A percentile compares a stretch with the other conserved stretches of the same genome.
phyloP scores from a whole-genome alignment of 1,284 basidiomycete genomes.

The Moesziomyces aphidis region DNA sequence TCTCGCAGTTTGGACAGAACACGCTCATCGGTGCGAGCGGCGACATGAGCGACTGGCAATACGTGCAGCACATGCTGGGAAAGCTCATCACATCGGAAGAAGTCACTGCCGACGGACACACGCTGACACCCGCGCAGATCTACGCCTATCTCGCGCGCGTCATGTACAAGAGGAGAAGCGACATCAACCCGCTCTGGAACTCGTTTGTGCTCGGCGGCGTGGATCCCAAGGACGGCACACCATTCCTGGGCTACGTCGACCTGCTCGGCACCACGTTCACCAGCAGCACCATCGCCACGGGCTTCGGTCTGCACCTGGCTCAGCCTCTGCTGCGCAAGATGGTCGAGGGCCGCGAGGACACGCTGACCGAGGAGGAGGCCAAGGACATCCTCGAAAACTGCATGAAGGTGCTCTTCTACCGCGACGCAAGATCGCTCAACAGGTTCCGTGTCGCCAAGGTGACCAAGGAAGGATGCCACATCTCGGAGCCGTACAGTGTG shows the following conservation, averaged over 20 bases:
- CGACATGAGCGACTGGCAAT: slow-evolving; percentile 98
- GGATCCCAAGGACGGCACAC: slow-evolving; percentile 47
- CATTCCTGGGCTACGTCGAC: slow-evolving; percentile 86
- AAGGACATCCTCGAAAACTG: slow-evolving; percentile 82
- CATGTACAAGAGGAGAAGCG: slow-evolving; percentile 88
- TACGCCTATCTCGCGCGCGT: slow-evolving; percentile 92
- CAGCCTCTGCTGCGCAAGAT: slow-evolving; percentile 91
- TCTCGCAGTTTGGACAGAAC: slow-evolving; percentile 80
- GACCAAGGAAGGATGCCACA: slow-evolving; percentile 79
- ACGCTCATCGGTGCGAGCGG: slow-evolving; percentile 92
- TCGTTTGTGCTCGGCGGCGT: slow-evolving; percentile 83
- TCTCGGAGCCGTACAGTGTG: slow-evolving; percentile 82
- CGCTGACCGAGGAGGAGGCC: slow-evolving; percentile 83
- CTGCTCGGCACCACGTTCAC: slow-evolving; percentile 96
- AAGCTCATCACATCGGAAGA: slow-evolving; percentile 75
- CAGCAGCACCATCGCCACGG: slow-evolving; percentile 93
- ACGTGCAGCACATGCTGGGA: slow-evolving; percentile 77
- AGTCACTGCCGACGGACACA: slow-evolving; percentile 83
- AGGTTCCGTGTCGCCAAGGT: slow-evolving; percentile 98
- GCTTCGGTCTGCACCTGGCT: slow-evolving; percentile 94
- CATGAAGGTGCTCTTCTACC: slow-evolving; percentile 95
- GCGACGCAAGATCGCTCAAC: slow-evolving; percentile 94
- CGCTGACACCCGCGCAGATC: slow-evolving; percentile 86
- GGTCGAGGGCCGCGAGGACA: slow-evolving; percentile 82
- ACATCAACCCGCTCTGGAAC: slow-evolving; percentile 97